Percentiles rank a stretch among this genome's conserved stretches.
Evolutionary conservation across 257 asterid genomes (phyloP).

Genomic region (Solanum rostratum): DNA sequence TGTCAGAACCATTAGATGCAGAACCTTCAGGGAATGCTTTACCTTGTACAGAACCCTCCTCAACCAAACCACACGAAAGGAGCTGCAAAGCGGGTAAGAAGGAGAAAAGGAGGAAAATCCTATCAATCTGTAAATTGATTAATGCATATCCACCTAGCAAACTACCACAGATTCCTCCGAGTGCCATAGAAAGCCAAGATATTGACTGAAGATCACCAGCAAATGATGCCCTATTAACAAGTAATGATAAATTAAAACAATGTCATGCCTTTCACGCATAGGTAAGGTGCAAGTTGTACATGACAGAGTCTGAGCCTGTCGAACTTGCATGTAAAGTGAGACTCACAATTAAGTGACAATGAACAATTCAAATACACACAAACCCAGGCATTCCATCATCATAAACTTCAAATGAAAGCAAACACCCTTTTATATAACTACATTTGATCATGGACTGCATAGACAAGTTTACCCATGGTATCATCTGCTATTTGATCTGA

Average conservation of each 20-base stretch:
- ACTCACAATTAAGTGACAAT: not conserved
- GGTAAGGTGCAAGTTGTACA: not conserved
- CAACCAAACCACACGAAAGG: conserved; percentile 66
- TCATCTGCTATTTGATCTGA: not conserved
- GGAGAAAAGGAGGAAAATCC: conserved; percentile 63
- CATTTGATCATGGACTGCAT: not conserved
- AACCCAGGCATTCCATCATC: not conserved
- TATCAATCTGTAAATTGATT: conserved; percentile 36
- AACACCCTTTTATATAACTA: not conserved
- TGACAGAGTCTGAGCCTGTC: not conserved
- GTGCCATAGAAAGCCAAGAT: conserved; percentile 97
- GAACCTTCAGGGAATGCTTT: conserved; percentile 20
- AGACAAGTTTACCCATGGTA: not conserved
- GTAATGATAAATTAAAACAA: not conserved
- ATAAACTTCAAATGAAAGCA: not conserved
- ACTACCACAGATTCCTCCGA: conserved; percentile 94
- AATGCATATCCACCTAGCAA: conserved; percentile 85
- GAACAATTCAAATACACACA: not conserved
- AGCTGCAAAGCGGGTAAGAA: conserved; percentile 69
- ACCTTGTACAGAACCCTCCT: conserved; percentile 38
- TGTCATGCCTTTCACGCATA: not conserved
- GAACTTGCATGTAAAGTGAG: not conserved
- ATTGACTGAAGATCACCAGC: conserved; percentile 97
- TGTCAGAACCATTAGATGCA: conserved; percentile 32
- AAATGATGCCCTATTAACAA: conserved; percentile 67